Base-by-base conservation (phyloP, 2,329 filamentous ascomycete species). In the Meredithiella fracta region DNA sequence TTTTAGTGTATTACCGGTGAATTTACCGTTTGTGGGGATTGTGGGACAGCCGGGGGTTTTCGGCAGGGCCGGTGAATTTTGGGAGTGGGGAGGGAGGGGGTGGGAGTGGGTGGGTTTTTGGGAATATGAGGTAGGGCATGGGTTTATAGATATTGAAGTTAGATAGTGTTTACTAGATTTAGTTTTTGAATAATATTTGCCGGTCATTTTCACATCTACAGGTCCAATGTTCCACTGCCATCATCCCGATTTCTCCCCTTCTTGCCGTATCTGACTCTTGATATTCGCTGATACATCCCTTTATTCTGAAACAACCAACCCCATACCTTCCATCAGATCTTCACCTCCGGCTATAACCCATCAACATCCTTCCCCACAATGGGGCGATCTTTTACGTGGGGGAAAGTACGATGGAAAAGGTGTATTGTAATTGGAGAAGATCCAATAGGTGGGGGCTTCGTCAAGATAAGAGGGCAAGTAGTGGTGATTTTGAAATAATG, bases 1-100 rank as follows among this genome's bases (percentile, higher is more conserved):
- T 3, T 14, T 56, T 15, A 56, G 50, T 3, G 50, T 56, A 47
- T 22, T 56, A 25, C 54, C 54, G 5, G 50, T 56, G 20, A 51
- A 50, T 26, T 23, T 56, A 6, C 54, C 54, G 0, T 56, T 56
- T 44, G n/a, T 51, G 9, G 47, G 54, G 5, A 42, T 47, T 29
- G 11, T 49, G 34, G 23, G 11, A 37, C 9, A 42, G 53, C 44
- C 25, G 40, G 2, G 54, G 54, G 34, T 14, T 51, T 20, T 31
- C 47, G 22, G 47, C 54, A 14, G 54, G 54, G 5, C 54, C 54
- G 22, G 22, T 56, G 14, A 56, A 56, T 14, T 8, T 56, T 5
- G 54, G 54, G 6, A 31, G 34, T 15, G 25, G 17, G 11, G 31
- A 15, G 20, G 31, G 22, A n/a, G 29, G 54, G 25, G 31, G 23